These are phyloP conservation scores for Tranzscheliella williamsii DNA, from an alignment of 1,284 basidiomycete genomes.

Conservation along the genomic window DNA sequence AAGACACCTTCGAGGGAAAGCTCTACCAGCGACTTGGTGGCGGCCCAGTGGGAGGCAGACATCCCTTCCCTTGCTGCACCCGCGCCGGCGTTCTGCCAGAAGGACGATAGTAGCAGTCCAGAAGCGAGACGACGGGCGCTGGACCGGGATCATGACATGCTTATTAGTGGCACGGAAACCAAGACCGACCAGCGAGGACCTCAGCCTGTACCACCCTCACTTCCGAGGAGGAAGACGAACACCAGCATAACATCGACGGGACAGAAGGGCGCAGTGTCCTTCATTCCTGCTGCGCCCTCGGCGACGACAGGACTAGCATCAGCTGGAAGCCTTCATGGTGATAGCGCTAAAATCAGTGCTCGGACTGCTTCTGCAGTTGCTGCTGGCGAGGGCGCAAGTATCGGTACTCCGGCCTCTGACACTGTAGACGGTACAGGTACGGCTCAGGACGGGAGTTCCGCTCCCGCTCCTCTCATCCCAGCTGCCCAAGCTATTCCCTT, in stretches of 20 bases:
- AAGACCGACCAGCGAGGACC: no score
- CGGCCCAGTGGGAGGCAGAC: constrained; percentile 29
- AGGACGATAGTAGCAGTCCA: constrained; percentile 5
- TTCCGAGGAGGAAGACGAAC: constrained; percentile 16
- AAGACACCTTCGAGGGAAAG: no score
- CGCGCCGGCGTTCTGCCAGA: constrained; percentile 20
- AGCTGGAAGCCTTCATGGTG: no score
- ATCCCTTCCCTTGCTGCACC: constrained; percentile 34
- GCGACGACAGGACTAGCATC: constrained; percentile 25
- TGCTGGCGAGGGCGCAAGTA: no score
- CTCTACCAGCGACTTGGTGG: not conserved
- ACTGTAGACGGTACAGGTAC: no score
- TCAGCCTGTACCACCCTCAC: constrained; percentile 5
- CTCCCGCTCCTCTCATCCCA: no score
- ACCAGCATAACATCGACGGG: constrained; percentile 30
- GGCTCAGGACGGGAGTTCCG: no score
- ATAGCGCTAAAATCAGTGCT: no score
- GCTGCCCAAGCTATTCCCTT: no score
- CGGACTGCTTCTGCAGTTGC: not conserved
- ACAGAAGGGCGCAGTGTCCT: constrained; percentile 18
- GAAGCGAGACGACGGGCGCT: constrained; percentile 10
- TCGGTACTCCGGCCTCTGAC: no score
- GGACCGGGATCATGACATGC: no score
- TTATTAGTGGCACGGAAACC: no score
- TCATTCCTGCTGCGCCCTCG: constrained; percentile 32